phyloP scores from a whole-genome alignment of 1,139 yeast species.

The Yamadazyma oceani region DNA sequence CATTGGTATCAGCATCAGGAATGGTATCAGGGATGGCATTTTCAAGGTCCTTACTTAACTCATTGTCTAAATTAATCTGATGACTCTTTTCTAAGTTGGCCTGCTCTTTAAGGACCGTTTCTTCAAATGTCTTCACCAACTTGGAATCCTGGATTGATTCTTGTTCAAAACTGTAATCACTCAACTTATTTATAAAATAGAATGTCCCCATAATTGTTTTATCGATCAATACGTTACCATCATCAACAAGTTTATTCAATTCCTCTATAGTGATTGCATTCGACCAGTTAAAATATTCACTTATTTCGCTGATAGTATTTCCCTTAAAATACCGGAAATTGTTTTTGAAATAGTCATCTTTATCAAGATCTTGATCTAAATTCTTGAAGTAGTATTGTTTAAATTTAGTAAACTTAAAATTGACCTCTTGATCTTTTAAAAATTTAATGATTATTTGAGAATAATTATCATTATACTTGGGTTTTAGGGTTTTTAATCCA shows the following conservation, averaged over 20 bases:
- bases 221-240: slow-evolving; percentile 65
- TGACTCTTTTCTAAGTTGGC: slow-evolving; percentile 1
- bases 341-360: slow-evolving; percentile 25
- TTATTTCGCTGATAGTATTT: slow-evolving; percentile 37
- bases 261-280: slow-evolving; percentile 69
- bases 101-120: slow-evolving; percentile 6
- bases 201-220: slow-evolving; percentile 62
- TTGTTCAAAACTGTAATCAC: slow-evolving; percentile 8
- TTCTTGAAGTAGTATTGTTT: slow-evolving; percentile 19
- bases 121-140: slow-evolving; percentile 2
- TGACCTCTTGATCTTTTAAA: slow-evolving; percentile 24
- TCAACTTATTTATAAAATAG: slow-evolving; percentile 36
- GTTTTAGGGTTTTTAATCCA: slow-evolving; percentile 36
- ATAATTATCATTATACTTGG: slow-evolving; percentile 21
- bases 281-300: slow-evolving; percentile 57
- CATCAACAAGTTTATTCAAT: slow-evolving; percentile 55
- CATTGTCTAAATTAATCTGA: slow-evolving; percentile 1
- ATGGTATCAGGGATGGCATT: no score
- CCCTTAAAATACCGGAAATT: slow-evolving; percentile 32
- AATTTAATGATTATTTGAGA: slow-evolving; percentile 26
- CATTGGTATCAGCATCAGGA: no score
- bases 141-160: slow-evolving; percentile 9
- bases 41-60: neutral
- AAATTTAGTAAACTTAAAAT: slow-evolving; percentile 27
- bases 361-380: slow-evolving; percentile 15